Percentiles rank a stretch among this genome's conserved stretches.
Conservation (phyloP, 352 stramenopile genomes). For the Phytopythium oedochilum region DNA sequence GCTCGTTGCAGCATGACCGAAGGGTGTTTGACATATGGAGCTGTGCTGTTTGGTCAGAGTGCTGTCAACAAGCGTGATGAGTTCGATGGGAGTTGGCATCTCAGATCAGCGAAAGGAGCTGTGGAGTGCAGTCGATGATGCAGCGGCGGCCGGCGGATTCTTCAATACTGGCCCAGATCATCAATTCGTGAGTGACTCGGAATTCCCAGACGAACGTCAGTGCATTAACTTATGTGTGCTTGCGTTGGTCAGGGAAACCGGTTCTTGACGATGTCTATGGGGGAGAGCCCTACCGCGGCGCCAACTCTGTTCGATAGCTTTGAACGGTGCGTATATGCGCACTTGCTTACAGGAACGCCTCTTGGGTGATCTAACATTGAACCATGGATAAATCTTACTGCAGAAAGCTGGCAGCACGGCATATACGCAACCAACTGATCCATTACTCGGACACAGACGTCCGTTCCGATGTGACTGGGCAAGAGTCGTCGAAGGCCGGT, state of each 20-base stretch:
- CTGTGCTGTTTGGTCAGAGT: conserved; percentile 8
- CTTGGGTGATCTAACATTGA: no score
- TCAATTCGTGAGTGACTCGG: neutral
- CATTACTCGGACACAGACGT: neutral
- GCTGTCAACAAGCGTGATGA: conserved; percentile 19
- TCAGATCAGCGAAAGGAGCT: conserved; percentile 16
- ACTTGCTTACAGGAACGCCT: no score
- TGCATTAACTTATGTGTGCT: neutral
- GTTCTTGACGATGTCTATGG: conserved; percentile 3
- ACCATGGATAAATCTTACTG: no score
- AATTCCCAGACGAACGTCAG: no score
- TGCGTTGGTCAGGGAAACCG: neutral
- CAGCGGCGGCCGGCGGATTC: neutral
- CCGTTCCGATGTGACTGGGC: neutral
- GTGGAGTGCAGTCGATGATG: conserved; percentile 11
- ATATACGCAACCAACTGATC: neutral
- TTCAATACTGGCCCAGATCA: neutral
- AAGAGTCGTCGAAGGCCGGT: neutral
- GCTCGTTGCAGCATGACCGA: neutral
- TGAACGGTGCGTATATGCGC: neutral
- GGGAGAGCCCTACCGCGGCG: neutral
- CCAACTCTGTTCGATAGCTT: neutral
- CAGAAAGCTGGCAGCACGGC: neutral
- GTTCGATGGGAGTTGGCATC: conserved; percentile 23
- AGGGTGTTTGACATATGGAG: conserved; percentile 1